Evolutionary conservation across 164 flowering plant genomes (phyloP), one percentile per base, ranked within the genome.

Genomic region (Akebia trifoliata): DNA sequence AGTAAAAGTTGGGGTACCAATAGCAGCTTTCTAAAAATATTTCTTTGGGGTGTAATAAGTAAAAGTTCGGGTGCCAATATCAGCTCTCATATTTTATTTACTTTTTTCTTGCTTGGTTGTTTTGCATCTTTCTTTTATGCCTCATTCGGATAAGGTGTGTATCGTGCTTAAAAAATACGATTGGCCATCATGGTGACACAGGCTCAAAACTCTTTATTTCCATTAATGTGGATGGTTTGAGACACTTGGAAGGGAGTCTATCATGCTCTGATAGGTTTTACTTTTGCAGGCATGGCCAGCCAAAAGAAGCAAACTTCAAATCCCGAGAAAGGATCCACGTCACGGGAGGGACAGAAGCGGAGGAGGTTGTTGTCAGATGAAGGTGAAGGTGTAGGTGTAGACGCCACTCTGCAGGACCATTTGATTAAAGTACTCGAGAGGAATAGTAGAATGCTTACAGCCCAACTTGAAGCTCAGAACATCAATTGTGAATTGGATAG

Each of bases 381-480:
- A 11, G 54, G 34, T 47, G 57, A 35, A 11, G 88, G 74, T 34
- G 81, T 54, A 11, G 54, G 34, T 47, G 57, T 30, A 11, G 83
- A 73, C 4, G 61, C 56, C 31, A 55, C 36, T 48, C 9, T 74
- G 67, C 85, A 81, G 64, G 72, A 68, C 18, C 81, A 77, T 14
- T 63, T 90, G 66, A 61, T 90, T 21, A 70, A 76, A 51, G 75
- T 83, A 2, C 34, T 90, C 54, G 91, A 90, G 55, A 74, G 66
- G 65, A 87, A 84, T 45, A 80, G 85, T 10, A 74, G 64, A 70
- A 64, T 80, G 75, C 60, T 90, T 56, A 59, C 73, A 4, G 70
- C 81, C 10, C 90, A 84, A 56, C 80, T 91, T 10, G 87, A 87
- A 71, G 81, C 83, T 51, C 91, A 86, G 52, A 86, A 86, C 68